phyloP scores from a whole-genome alignment of 768 basidiomycete genomes.

The Trametes cinnabarina region DNA sequence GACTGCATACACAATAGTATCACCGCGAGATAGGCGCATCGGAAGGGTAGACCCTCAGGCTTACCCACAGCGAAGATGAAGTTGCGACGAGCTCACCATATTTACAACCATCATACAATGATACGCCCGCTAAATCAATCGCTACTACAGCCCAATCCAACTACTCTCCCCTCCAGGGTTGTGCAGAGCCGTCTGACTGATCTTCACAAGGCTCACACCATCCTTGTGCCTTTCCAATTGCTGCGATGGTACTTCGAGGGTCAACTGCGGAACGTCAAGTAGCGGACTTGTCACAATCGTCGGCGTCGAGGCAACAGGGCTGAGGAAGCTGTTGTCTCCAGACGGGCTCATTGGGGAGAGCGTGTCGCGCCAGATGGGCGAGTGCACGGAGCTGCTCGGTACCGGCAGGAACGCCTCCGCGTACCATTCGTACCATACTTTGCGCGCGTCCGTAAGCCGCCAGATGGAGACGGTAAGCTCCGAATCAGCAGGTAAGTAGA shows the following conservation, averaged over 20 bases:
- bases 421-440: conserved; percentile 99
- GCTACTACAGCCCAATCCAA: conserved; percentile 80
- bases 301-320: conserved; percentile 22
- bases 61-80: neutral
- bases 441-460: conserved; percentile 84
- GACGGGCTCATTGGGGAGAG: conserved; percentile 23
- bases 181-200: conserved; percentile 91
- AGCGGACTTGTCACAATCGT: conserved; percentile 58
- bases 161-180: conserved; percentile 89
- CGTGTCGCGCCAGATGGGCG: conserved; percentile 30
- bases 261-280: conserved; percentile 47
- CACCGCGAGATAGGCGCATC: neutral
- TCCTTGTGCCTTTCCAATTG: conserved; percentile 21
- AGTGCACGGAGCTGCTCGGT: conserved; percentile 35
- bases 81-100: conserved; percentile 1
- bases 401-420: conserved; percentile 88
- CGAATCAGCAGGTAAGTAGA: conserved; percentile 89
- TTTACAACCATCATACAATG: neutral
- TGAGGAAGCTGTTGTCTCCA: conserved; percentile 17
- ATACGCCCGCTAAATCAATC: neutral
- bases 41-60: neutral
- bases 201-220: conserved; percentile 64
- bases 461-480: conserved; percentile 93
- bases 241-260: conserved; percentile 41
- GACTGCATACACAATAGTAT: too few species aligned